These are phyloP conservation scores for Marasmius tenuissimus DNA, from an alignment of 1,284 basidiomycete species.

Conservation along the genomic window DNA sequence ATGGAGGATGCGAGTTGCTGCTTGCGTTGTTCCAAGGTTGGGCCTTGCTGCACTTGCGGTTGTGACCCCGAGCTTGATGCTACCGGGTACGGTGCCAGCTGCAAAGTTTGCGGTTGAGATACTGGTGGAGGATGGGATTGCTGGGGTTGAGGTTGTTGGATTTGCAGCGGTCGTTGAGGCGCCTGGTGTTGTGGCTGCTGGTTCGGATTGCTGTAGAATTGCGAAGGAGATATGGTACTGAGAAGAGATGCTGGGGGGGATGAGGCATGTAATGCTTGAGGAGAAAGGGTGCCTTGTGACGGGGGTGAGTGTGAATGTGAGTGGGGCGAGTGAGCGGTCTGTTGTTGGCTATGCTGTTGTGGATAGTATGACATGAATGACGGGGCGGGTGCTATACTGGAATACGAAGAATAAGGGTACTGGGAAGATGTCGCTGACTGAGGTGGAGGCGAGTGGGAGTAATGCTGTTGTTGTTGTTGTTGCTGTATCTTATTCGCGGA, in stretches of 20 bases:
- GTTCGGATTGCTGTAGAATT: slow-evolving; percentile 34
- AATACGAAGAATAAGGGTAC: slow-evolving; percentile 2
- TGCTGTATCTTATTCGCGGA: slow-evolving; percentile 24
- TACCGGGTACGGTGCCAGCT: background rate
- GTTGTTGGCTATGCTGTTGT: slow-evolving; percentile 15
- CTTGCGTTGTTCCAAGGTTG: slow-evolving; percentile 40
- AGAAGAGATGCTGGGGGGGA: slow-evolving; percentile 31
- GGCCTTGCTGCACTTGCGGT: slow-evolving; percentile 12
- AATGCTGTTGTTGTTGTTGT: slow-evolving; percentile 9
- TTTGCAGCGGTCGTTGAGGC: slow-evolving; percentile 23
- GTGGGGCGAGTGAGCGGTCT: slow-evolving; percentile 13
- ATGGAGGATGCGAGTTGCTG: slow-evolving; percentile 50
- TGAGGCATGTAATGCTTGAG: background rate
- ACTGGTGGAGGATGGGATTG: slow-evolving; percentile 19
- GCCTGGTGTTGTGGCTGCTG: slow-evolving; percentile 24
- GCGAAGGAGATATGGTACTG: slow-evolving; percentile 36
- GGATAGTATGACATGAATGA: slow-evolving; percentile 17
- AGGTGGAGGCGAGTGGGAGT: slow-evolving; percentile 22
- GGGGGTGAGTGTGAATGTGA: slow-evolving; percentile 13
- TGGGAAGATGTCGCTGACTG: slow-evolving; percentile 4
- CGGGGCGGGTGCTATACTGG: background rate
- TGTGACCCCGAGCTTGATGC: slow-evolving; percentile 2
- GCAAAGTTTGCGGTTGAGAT: slow-evolving; percentile 15
- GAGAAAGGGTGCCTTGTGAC: background rate
- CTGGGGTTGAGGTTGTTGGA: slow-evolving; percentile 25